These are phyloP conservation scores for Salix dunnii DNA, from an alignment of 345 rosid species.

Conservation along the genomic window DNA sequence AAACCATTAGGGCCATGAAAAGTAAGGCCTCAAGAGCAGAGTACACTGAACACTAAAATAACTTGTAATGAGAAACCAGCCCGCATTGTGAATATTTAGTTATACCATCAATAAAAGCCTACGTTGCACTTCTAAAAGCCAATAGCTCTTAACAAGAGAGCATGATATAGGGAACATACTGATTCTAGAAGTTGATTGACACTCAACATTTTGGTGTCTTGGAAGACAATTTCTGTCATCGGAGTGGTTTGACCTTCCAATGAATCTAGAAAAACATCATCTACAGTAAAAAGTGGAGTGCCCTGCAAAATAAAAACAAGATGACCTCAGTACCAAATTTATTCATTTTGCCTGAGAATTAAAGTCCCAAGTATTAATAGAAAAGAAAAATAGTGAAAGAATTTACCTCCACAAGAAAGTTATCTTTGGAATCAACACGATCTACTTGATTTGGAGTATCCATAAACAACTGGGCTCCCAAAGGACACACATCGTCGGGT, in stretches of 20 bases:
- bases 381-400: constrained; percentile 8
- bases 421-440: constrained; percentile 34
- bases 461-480: constrained; percentile 55
- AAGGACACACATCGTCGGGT: constrained; percentile 81
- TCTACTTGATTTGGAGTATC: constrained; percentile 42
- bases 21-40: not conserved
- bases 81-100: not conserved
- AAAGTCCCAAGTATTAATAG: constrained; percentile 10
- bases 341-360: not conserved
- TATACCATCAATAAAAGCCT: not conserved
- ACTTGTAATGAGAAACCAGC: not conserved
- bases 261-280: constrained; percentile 58
- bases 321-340: constrained; percentile 5
- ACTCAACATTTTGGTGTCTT: constrained; percentile 43
- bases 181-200: constrained; percentile 84
- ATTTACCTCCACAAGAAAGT: constrained; percentile 39
- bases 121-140: not conserved
- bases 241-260: constrained; percentile 39
- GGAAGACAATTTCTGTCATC: constrained; percentile 30
- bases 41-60: not conserved
- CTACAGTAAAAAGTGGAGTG: constrained; percentile 35
- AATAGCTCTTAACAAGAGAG: not conserved
- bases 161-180: constrained; percentile 33
- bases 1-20: not conserved
- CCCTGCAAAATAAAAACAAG: constrained; percentile 34